Base-by-base conservation (phyloP, 176 grass and related monocot species). In the Avena insularis region DNA sequence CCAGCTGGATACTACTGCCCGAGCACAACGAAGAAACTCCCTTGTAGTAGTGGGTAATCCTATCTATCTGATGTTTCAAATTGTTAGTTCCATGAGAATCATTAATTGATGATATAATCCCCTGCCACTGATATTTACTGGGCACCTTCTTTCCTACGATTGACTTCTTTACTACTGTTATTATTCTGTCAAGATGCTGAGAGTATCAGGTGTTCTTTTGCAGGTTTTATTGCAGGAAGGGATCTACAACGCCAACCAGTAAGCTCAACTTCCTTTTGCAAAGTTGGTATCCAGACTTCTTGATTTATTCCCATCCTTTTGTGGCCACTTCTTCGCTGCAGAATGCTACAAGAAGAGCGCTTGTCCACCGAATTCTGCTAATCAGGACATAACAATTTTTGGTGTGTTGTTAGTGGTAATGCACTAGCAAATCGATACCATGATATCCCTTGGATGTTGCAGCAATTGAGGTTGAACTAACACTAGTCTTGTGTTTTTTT, bases 1-100 rank as follows among this genome's bases (percentile, higher is more conserved):
- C 97, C 97, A 2, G 71, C 93, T 38, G 97, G 97, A 83, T 98
- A 82, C 86, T 96, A 98, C 80, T 98, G 97, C 77, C 97, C 97
- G 5, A 98, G 90, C 88, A 98, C 90, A 8, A 98, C 82, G 80
- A 67, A 91, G 83, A 98, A 96, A 75, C 85, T 96, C 76, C 83
- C 90, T 94, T 98, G 97, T 90, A 93, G 97, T 93, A 94, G 93
- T 94, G 97, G 97, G 94, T 98, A 98, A 93, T 96, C 86, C 88
- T 87, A 83, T 93, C 88, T 91, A 49, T 91, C 72, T 90, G 70
- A 55, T 86, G 72, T 82, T 91, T 78, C 83, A 85, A 82, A 58
- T 17, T 79, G 69, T 21, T 70, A n/a, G 10, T 79, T 1, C 50
- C 82, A 50, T 63, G 1, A 75, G 45, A 61, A 53, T 64, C 45